Evolutionary conservation across 1,284 basidiomycete species (phyloP).

Genomic region (Ustilago esculenta): DNA sequence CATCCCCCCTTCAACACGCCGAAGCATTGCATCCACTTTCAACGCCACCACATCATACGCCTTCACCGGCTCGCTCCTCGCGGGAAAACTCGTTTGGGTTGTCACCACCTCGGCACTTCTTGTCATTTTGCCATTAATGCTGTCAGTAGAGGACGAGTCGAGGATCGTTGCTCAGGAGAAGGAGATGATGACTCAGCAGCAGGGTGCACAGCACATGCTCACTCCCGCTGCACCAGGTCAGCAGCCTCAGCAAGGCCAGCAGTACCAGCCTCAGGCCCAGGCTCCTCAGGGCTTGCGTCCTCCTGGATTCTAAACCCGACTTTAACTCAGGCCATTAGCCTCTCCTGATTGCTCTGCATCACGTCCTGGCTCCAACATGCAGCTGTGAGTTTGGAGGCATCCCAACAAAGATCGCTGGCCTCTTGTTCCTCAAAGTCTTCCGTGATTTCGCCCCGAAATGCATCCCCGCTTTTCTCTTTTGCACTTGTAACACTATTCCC

Average conservation of each 20-base stretch:
- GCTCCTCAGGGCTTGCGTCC: slow-evolving; percentile 56
- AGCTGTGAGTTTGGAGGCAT: too few relatives aligned
- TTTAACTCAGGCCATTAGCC: too few relatives aligned
- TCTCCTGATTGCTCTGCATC: too few relatives aligned
- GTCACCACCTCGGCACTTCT: slow-evolving; percentile 91
- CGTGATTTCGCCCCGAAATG: not conserved
- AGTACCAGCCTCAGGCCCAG: slow-evolving; percentile 14
- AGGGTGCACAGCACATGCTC: slow-evolving; percentile 77
- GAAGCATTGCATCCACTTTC: slow-evolving; percentile 75
- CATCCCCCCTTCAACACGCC: slow-evolving; percentile 87
- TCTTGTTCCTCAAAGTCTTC: too few relatives aligned
- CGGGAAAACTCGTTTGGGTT: slow-evolving; percentile 92
- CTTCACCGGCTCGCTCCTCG: slow-evolving; percentile 74
- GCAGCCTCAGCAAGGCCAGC: slow-evolving; percentile 1
- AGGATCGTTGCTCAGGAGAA: slow-evolving; percentile 93
- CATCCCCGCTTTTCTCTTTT: not conserved
- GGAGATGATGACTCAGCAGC: slow-evolving; percentile 91
- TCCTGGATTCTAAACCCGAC: slow-evolving; percentile 62
- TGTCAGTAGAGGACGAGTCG: slow-evolving; percentile 93
- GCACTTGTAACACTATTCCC: slow-evolving; percentile 21
- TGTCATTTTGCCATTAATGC: slow-evolving; percentile 88
- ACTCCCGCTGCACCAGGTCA: slow-evolving; percentile 22
- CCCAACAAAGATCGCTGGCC: too few relatives aligned
- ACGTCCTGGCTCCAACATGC: too few relatives aligned
- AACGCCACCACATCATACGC: slow-evolving; percentile 74